Evolutionary conservation across 345 rosid genomes (phyloP).

Genomic region (Chamaenerion angustifolium): DNA sequence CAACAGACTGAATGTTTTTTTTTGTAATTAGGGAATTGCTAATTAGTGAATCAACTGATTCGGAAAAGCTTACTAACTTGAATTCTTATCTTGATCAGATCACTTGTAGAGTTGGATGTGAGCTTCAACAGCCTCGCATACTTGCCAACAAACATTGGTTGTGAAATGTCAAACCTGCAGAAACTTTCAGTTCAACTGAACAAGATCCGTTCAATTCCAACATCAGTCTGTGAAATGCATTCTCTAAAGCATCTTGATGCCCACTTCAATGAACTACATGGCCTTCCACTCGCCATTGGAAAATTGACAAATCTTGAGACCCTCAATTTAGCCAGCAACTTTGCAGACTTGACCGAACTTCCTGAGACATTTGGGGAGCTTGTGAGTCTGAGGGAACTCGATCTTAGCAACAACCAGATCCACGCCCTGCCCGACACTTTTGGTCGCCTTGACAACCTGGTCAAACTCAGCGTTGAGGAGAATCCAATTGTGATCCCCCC

Average conservation of each 20-base stretch:
- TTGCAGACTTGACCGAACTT: constrained; percentile 62
- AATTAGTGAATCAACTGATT: too few relatives aligned
- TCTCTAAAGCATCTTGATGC: constrained; percentile 53
- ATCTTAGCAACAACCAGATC: constrained; percentile 84
- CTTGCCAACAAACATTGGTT: constrained; percentile 81
- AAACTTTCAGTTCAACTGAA: constrained; percentile 52
- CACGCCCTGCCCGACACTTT: constrained; percentile 69
- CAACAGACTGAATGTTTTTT: too few relatives aligned
- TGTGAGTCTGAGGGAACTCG: constrained; percentile 66
- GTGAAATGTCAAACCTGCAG: constrained; percentile 44
- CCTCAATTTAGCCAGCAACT: constrained; percentile 63
- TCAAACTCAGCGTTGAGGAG: constrained; percentile 53
- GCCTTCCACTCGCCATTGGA: constrained; percentile 56
- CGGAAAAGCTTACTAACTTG: too few relatives aligned
- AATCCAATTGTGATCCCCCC: constrained; percentile 76
- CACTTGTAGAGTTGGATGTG: constrained; percentile 60
- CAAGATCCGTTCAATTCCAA: constrained; percentile 65
- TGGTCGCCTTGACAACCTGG: constrained; percentile 60
- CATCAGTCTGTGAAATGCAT: constrained; percentile 60
- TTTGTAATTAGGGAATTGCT: too few relatives aligned
- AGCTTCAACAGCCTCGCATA: constrained; percentile 63
- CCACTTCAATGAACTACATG: constrained; percentile 67
- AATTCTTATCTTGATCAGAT: constrained; percentile 22
- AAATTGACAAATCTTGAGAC: constrained; percentile 53
- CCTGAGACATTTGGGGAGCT: constrained; percentile 70